Percentiles rank a stretch among this genome's conserved stretches.
Conservation (phyloP, 352 stramenopile species). For the Globisporangium cylindrosporum region DNA sequence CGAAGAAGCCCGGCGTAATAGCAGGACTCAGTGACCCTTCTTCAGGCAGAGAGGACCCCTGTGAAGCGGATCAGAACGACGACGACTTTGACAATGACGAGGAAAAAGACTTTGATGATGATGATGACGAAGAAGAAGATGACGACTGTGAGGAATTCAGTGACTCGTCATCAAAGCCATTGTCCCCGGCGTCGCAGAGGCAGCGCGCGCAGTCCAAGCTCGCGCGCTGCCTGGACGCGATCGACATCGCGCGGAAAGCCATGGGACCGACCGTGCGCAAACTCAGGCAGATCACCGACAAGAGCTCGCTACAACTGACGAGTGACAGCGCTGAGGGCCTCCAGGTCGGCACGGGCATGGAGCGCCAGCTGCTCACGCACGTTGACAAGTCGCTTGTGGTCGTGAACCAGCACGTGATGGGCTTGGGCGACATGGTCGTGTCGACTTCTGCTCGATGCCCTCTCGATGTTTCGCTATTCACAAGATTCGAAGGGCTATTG, state of each 20-base stretch:
- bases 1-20: background rate
- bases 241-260: constrained; percentile 39
- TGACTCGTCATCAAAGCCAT: background rate
- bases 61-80: background rate
- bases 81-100: constrained; percentile 7
- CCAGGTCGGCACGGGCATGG: constrained; percentile 22
- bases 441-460: background rate
- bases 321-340: background rate
- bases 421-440: constrained; percentile 12
- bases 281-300: constrained; percentile 14
- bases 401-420: constrained; percentile 23
- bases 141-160: background rate
- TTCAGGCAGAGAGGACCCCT: background rate
- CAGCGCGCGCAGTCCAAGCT: constrained; percentile 18
- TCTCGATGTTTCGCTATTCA: constrained; percentile 16
- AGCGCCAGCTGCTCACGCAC: constrained; percentile 32
- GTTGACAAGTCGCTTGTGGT: constrained; percentile 27
- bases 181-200: constrained; percentile 2
- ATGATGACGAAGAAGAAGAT: background rate
- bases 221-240: constrained; percentile 38
- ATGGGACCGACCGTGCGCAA: constrained; percentile 35
- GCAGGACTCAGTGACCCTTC: background rate
- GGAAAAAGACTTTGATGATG: constrained; percentile 4
- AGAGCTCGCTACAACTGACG: background rate
- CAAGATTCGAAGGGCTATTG: constrained; percentile 41